These are phyloP conservation scores for Anaeramoeba ignava DNA, from an alignment of 78 protist species.

Conservation along the genomic window DNA sequence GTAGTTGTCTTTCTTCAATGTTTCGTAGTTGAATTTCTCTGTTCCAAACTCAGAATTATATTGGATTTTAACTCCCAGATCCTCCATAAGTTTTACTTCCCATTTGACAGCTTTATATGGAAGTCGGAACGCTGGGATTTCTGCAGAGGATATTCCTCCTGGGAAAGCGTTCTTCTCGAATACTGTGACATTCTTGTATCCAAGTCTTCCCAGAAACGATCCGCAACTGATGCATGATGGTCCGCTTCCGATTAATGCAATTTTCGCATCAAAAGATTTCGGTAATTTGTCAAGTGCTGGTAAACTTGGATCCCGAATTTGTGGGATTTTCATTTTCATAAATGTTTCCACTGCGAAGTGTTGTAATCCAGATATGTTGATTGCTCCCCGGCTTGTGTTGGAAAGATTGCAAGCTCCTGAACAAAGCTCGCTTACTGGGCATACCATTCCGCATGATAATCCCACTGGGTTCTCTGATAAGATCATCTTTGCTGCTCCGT, in stretches of 20 bases:
- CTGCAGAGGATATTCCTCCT: conserved; percentile 77
- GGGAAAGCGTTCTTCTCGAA: conserved; percentile 60
- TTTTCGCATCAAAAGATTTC: conserved; percentile 39
- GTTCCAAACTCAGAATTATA: conserved; percentile 35
- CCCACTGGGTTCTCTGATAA: too few species aligned
- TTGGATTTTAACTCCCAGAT: conserved; percentile 72
- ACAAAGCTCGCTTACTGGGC: conserved; percentile 74
- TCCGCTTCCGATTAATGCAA: conserved; percentile 84
- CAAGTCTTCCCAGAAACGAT: conserved; percentile 77
- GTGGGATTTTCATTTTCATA: conserved; percentile 70
- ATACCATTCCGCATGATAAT: conserved; percentile 80
- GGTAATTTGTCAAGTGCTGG: conserved; percentile 57
- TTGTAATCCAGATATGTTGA: conserved; percentile 85
- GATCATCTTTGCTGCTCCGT: too few species aligned
- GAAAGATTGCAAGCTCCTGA: conserved; percentile 82
- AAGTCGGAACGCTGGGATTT: conserved; percentile 83
- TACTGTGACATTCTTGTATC: conserved; percentile 66
- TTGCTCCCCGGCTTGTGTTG: conserved; percentile 76
- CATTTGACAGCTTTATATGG: conserved; percentile 68
- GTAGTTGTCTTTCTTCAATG: conserved; percentile 47
- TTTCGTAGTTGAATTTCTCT: conserved; percentile 41
- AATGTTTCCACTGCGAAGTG: conserved; percentile 71
- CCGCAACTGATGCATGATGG: conserved; percentile 85
- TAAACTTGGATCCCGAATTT: conserved; percentile 70
- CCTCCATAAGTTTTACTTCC: conserved; percentile 69